phyloP scores from a whole-genome alignment of 2,329 filamentous ascomycete species.

The Alternaria metachromatica region DNA sequence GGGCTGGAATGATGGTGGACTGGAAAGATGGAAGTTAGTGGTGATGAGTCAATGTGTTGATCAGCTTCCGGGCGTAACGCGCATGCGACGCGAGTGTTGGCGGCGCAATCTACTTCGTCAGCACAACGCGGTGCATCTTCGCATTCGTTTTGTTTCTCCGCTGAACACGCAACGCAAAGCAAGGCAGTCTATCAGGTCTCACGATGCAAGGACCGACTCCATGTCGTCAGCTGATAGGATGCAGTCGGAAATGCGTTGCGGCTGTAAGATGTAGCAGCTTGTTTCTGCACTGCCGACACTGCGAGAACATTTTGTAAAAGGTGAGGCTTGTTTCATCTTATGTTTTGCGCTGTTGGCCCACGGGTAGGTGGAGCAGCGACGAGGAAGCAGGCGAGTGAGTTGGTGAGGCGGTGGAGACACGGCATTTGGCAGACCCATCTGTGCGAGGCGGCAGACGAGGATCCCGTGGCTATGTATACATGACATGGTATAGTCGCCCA shows the following conservation, averaged over 20 bases:
- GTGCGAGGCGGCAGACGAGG: slow-evolving; percentile 15
- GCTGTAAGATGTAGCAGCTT: neutral
- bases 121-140: neutral
- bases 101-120: slow-evolving; percentile 10
- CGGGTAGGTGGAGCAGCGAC: neutral
- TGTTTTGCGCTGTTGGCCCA: slow-evolving; percentile 14
- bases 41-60: neutral
- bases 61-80: slow-evolving; percentile 11
- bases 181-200: slow-evolving; percentile 1
- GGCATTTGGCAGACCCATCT: slow-evolving; percentile 1
- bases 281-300: slow-evolving; percentile 1
- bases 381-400: neutral
- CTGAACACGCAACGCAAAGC: neutral
- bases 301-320: neutral
- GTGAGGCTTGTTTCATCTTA: slow-evolving; percentile 20
- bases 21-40: neutral
- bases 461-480: slow-evolving; percentile 26
- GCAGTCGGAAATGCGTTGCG: neutral
- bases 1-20: neutral
- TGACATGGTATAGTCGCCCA: slow-evolving; percentile 5
- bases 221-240: slow-evolving; percentile 14
- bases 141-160: neutral
- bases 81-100: slow-evolving; percentile 11
- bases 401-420: slow-evolving; percentile 2
- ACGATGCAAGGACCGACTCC: neutral